A percentile compares a stretch with the other conserved stretches of the same genome.
These are phyloP conservation scores for Pulveroboletus sp. DNA, from an alignment of 768 basidiomycete genomes.

Conservation along the genomic window DNA sequence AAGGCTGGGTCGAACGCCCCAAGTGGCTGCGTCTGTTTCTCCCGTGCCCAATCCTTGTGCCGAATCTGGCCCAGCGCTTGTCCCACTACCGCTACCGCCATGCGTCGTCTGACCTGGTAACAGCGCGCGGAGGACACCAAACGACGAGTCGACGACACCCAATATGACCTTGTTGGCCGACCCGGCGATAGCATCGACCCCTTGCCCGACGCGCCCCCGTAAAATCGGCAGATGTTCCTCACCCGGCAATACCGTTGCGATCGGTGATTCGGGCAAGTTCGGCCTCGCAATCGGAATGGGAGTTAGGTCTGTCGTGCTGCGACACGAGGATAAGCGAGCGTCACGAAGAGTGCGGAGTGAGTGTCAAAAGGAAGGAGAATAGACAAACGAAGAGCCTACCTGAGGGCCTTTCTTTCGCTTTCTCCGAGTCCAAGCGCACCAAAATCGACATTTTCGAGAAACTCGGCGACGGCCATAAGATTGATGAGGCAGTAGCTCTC, in stretches of 20 bases:
- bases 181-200: slow-evolving; percentile 74
- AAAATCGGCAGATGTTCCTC: slow-evolving; percentile 52
- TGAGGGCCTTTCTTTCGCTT: slow-evolving; percentile 50
- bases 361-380: not conserved
- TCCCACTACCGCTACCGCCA: slow-evolving; percentile 1
- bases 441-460: slow-evolving; percentile 91
- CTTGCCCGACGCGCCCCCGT: slow-evolving; percentile 74
- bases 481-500: slow-evolving; percentile 93
- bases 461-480: slow-evolving; percentile 91
- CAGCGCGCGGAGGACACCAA: slow-evolving; percentile 78
- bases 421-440: slow-evolving; percentile 62
- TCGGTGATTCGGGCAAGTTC: slow-evolving; percentile 40
- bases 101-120: slow-evolving; percentile 42
- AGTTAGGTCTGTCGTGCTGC: slow-evolving; percentile 71
- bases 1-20: slow-evolving; percentile 45
- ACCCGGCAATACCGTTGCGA: slow-evolving; percentile 33
- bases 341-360: not conserved
- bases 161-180: slow-evolving; percentile 74
- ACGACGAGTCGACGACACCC: slow-evolving; percentile 87
- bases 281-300: slow-evolving; percentile 71
- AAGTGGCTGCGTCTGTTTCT: slow-evolving; percentile 13
- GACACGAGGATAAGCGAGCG: not conserved
- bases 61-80: slow-evolving; percentile 14
- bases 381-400: slow-evolving; percentile 34
- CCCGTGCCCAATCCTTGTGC: not conserved